Conservation (phyloP, 768 basidiomycete genomes). For the Tubosaeta sp. region DNA sequence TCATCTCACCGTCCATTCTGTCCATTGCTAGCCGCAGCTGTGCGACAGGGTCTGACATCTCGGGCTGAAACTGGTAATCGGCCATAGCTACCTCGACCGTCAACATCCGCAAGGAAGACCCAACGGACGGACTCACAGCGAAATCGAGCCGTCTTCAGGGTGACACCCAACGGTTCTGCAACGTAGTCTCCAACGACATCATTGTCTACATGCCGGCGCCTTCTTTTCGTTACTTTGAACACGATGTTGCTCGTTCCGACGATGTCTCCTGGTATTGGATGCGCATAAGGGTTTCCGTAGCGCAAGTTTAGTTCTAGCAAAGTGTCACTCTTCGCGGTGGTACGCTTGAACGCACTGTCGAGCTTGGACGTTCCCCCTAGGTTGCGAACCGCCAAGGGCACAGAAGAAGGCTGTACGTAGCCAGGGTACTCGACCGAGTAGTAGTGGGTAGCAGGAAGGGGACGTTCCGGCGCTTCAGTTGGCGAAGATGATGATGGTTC, state of each 20-base stretch:
- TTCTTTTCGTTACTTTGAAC: slow-evolving; percentile 76
- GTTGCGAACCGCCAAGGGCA: slow-evolving; percentile 55
- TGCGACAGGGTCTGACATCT: slow-evolving; percentile 63
- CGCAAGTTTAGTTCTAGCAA: slow-evolving; percentile 75
- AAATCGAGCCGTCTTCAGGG: slow-evolving; percentile 84
- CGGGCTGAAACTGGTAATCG: slow-evolving; percentile 86
- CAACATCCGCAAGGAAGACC: not conserved
- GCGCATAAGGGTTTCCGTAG: slow-evolving; percentile 71
- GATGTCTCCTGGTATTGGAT: slow-evolving; percentile 80
- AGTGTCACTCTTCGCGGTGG: slow-evolving; percentile 55
- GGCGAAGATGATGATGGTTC: slow-evolving; percentile 11
- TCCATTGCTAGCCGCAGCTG: slow-evolving; percentile 71
- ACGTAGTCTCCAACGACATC: slow-evolving; percentile 63
- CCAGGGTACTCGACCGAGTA: slow-evolving; percentile 91
- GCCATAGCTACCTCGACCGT: slow-evolving; percentile 68
- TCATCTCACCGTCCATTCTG: slow-evolving; percentile 71
- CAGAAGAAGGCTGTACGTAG: slow-evolving; percentile 62
- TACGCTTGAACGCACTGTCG: slow-evolving; percentile 73
- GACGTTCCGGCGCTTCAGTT: slow-evolving; percentile 34
- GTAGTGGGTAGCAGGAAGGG: slow-evolving; percentile 56
- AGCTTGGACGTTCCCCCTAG: slow-evolving; percentile 69
- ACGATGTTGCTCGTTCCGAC: slow-evolving; percentile 77
- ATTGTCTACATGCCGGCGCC: slow-evolving; percentile 39
- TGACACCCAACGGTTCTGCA: slow-evolving; percentile 64
- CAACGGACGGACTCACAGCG: slow-evolving; percentile 58